These are phyloP conservation scores for Starmerella vitae DNA, from an alignment of 805 yeast species.

Conservation along the genomic window DNA sequence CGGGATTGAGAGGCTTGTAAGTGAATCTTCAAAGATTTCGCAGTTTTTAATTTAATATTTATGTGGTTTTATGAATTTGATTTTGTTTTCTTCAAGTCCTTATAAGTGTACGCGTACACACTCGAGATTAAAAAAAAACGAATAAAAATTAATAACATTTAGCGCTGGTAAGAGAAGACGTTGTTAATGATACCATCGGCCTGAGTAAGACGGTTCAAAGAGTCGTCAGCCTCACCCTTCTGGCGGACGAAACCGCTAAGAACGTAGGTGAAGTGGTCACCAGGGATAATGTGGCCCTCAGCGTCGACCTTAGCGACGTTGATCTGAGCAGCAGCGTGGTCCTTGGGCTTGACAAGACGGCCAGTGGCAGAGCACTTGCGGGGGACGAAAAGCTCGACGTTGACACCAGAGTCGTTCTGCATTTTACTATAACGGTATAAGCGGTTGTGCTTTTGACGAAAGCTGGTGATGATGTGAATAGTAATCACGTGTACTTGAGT, in stretches of 20 bases:
- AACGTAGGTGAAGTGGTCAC: constrained; percentile 87
- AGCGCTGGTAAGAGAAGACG: constrained; percentile 31
- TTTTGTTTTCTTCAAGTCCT: too few species aligned
- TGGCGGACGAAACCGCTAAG: constrained; percentile 94
- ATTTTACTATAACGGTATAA: constrained; percentile 33
- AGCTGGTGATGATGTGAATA: background rate
- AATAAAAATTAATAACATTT: too few species aligned
- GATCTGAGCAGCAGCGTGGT: constrained; percentile 98
- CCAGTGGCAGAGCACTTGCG: constrained; percentile 99
- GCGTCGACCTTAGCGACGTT: constrained; percentile 97
- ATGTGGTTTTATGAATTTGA: too few species aligned
- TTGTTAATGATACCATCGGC: constrained; percentile 95
- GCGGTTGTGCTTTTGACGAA: background rate
- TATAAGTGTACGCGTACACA: too few species aligned
- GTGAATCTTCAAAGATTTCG: too few species aligned
- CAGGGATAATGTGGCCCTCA: constrained; percentile 88
- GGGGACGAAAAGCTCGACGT: constrained; percentile 99
- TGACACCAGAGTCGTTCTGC: constrained; percentile 99
- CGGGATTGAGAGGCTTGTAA: too few species aligned
- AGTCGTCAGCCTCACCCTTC: constrained; percentile 99
- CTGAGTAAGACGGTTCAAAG: constrained; percentile 98
- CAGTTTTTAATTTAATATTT: too few species aligned
- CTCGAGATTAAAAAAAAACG: too few species aligned
- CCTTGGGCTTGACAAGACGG: constrained; percentile 99
- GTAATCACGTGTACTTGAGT: background rate